Base-by-base conservation (phyloP, 2,329 filamentous ascomycete species). In the Orbilia oligospora region DNA sequence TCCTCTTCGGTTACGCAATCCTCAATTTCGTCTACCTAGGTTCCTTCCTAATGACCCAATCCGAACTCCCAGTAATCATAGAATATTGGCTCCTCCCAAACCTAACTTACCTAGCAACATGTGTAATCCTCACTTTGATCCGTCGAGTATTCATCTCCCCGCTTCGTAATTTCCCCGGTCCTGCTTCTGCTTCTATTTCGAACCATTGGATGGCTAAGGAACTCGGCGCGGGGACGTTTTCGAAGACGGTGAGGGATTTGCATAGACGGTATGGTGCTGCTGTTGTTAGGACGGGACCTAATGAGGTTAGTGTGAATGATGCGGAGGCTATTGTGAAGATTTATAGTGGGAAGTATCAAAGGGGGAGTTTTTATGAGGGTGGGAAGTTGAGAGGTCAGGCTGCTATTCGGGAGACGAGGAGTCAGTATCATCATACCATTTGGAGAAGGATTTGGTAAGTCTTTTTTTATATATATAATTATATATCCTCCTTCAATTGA, bases 371-470 rank as follows among this genome's bases (percentile, higher is more conserved):
- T 22, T 77, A 71, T 24, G 73, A 77, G 46, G 67, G 58, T 22
- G 66, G 72, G 8, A 77, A 56, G 30, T 49, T 77, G 67, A 77
- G 67, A 27, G 73, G 61, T 12, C 49, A 70, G 2, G 30, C 51
- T 3, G 66, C 46, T 12, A 71, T 71, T 16, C 46, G 33, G 12
- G 73, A 77, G 36, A 77, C 73, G 20, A 67, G 73, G n/a, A 71
- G 61, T 30, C 30, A 48, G 18, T 76, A 71, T 24, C 73, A 67
- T 41, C 73, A 77, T 67, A 44, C 36, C 22, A 77, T 77, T n/a
- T 77, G 73, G 73, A 71, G 73, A 36, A 58, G 73, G 27, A 77
- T 77, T 38, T 71, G 73, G 67, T 77, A 67, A 63, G 61, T 12
- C 8, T 41, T 4, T 18, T 46, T n/a, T n/a, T n/a, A n/a, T n/a